A percentile compares a stretch with the other conserved stretches of the same genome.
phyloP scores from a whole-genome alignment of 345 rosid species.

The Mercurialis annua region DNA sequence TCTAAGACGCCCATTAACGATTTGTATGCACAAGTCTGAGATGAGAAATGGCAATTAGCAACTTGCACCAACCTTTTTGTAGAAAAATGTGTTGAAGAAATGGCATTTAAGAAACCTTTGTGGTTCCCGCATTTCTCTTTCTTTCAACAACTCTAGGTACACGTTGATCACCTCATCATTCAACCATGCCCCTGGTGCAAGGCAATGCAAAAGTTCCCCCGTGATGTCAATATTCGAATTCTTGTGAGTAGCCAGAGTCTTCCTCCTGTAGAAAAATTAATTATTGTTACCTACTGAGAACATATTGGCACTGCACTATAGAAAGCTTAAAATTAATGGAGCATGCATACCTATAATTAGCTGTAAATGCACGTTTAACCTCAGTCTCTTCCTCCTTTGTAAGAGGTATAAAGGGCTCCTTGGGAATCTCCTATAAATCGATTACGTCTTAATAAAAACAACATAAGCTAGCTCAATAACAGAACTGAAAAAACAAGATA shows the following conservation, averaged over 20 bases:
- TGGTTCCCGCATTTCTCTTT: slow-evolving; percentile 89
- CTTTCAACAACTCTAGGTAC: slow-evolving; percentile 85
- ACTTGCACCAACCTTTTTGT: slow-evolving; percentile 76
- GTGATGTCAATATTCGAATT: slow-evolving; percentile 71
- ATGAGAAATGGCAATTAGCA: slow-evolving; percentile 1
- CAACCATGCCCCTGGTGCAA: slow-evolving; percentile 75
- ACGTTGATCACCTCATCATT: slow-evolving; percentile 94
- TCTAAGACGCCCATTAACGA: not conserved
- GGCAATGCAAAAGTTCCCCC: slow-evolving; percentile 63
- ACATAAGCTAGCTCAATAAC: too few relatives aligned
- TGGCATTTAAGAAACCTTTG: slow-evolving; percentile 84
- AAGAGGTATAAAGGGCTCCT: slow-evolving; percentile 66
- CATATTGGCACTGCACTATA: slow-evolving; percentile 7
- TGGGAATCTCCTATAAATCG: slow-evolving; percentile 49
- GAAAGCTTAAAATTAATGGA: slow-evolving; percentile 9
- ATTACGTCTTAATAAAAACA: slow-evolving; percentile 3
- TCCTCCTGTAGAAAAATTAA: slow-evolving; percentile 44
- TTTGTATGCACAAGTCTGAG: not conserved
- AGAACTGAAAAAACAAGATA: too few relatives aligned
- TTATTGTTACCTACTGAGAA: slow-evolving; percentile 18
- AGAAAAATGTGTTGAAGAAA: slow-evolving; percentile 90
- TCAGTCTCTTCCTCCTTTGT: slow-evolving; percentile 63
- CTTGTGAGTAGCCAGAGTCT: slow-evolving; percentile 51
- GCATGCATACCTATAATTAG: slow-evolving; percentile 48
- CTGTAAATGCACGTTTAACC: slow-evolving; percentile 50